Base-by-base conservation (phyloP, 352 stramenopile species). In the Globisporangium alternatum region DNA sequence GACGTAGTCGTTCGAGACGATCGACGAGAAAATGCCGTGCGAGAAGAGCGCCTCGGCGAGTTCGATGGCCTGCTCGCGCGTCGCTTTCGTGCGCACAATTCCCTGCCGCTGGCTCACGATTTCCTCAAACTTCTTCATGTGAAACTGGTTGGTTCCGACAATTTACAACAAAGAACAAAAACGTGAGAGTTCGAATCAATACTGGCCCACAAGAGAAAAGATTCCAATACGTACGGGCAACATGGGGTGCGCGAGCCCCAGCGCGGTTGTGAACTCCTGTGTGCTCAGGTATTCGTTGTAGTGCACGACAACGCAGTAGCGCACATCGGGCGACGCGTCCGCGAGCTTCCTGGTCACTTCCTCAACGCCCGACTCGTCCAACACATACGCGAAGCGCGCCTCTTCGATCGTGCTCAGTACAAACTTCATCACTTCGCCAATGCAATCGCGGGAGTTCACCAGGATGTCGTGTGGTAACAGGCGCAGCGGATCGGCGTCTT, bases 211-310 rank as follows among this genome's bases (percentile, higher is more conserved):
- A 39, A 22, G 15, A 41, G 39, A 47, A 12, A 35, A 55, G 5
- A 43, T 19, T 55, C 12, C 1, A 31, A 10, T 28, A 62, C 80
- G 53, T 75, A 93, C 83, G 31, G 72, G 80, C 74, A 87, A 82
- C 17, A 79, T 81, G 13, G 78, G 83, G 31, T 91, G 80, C 21
- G 86, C 77, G 56, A 89, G 82, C 58, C 81, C 89, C 51, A 93
- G 68, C 43, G 74, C 88, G 12, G 64, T 82, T 62, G 85, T 90
- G 71, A 89, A 93, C 60, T 98, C 89, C 28, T 97, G 81, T 1
- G 78, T 83, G 37, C 79, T 91, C 68, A 98, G 86, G 68, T 98
- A 86, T 69, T 98, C 95, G 66, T 98, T 97, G 60, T 93, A 93
- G 72, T 98, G 91, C 45, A 98, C 75, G 28, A 98, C 85, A 10